These are phyloP conservation scores for Lepiota brunneoincarnata DNA, from an alignment of 768 basidiomycete genomes.

Conservation along the genomic window DNA sequence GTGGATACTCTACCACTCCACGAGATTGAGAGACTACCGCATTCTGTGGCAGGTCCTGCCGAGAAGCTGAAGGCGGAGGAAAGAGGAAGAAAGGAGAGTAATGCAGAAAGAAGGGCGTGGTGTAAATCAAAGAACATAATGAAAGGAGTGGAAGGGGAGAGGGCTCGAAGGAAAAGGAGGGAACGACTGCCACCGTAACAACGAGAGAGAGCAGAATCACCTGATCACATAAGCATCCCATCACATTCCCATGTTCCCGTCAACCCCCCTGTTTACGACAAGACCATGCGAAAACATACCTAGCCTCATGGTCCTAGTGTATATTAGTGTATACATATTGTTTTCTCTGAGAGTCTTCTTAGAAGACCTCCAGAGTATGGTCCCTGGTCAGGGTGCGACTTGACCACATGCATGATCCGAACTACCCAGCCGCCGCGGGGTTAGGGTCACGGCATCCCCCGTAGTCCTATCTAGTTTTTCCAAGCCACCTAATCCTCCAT, in stretches of 20 bases:
- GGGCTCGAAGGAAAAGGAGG: slow-evolving; percentile 16
- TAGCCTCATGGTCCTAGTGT: no score
- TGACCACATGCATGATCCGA: no score
- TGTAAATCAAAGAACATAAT: slow-evolving; percentile 18
- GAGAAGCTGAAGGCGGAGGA: slow-evolving; percentile 46
- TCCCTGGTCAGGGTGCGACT: no score
- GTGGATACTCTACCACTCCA: slow-evolving; percentile 53
- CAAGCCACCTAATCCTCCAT: slow-evolving; percentile 37
- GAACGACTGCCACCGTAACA: slow-evolving; percentile 12
- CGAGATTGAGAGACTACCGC: slow-evolving; percentile 55
- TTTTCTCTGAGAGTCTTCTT: no score
- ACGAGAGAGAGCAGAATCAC: neutral
- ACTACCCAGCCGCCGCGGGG: slow-evolving; percentile 11
- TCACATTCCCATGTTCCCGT: no score
- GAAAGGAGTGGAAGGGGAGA: slow-evolving; percentile 17
- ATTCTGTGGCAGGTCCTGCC: slow-evolving; percentile 45
- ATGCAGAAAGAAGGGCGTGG: slow-evolving; percentile 21
- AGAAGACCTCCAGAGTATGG: no score
- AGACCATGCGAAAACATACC: no score
- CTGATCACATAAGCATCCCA: no score
- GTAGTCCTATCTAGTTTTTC: slow-evolving; percentile 35
- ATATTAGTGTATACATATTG: no score
- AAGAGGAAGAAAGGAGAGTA: slow-evolving; percentile 11
- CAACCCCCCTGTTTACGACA: no score
- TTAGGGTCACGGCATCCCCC: slow-evolving; percentile 38